Conservation (phyloP, 768 basidiomycete species). For the Pholiota molesta region DNA sequence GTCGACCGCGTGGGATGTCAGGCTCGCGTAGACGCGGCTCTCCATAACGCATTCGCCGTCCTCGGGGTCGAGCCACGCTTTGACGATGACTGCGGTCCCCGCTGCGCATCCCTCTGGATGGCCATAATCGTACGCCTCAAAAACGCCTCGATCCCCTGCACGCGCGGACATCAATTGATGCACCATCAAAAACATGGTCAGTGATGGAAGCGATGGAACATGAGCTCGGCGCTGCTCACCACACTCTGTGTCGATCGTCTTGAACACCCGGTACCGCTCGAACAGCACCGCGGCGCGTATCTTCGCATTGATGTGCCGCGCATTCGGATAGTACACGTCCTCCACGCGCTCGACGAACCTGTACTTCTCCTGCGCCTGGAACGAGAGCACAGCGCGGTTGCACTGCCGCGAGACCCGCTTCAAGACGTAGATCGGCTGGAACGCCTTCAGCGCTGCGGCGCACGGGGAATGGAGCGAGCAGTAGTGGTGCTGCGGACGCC, state of each 20-base stretch:
- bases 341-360: slow-evolving; percentile 7
- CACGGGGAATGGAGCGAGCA: slow-evolving; percentile 16
- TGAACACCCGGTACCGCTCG: slow-evolving; percentile 28
- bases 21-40: slow-evolving; percentile 21
- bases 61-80: slow-evolving; percentile 26
- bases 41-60: slow-evolving; percentile 33
- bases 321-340: slow-evolving; percentile 27
- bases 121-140: slow-evolving; percentile 31
- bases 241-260: slow-evolving; percentile 26
- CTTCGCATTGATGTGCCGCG: slow-evolving; percentile 34
- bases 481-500: slow-evolving; percentile 11
- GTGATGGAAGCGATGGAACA: too few relatives aligned
- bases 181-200: background rate
- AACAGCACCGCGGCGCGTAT: slow-evolving; percentile 27
- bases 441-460: background rate
- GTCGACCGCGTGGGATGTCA: slow-evolving; percentile 11
- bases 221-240: too few relatives aligned
- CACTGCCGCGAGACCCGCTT: background rate
- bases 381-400: background rate
- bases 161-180: background rate
- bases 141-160: slow-evolving; percentile 28
- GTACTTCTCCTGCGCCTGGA: background rate
- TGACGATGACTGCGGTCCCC: slow-evolving; percentile 28
- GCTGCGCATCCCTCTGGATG: slow-evolving; percentile 24
- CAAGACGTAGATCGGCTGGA: slow-evolving; percentile 1